Percentiles rank a stretch among this genome's conserved stretches.
phyloP scores from a whole-genome alignment of 192 early-diverging fungal species.

The Rhizoclosmatium sp. region DNA sequence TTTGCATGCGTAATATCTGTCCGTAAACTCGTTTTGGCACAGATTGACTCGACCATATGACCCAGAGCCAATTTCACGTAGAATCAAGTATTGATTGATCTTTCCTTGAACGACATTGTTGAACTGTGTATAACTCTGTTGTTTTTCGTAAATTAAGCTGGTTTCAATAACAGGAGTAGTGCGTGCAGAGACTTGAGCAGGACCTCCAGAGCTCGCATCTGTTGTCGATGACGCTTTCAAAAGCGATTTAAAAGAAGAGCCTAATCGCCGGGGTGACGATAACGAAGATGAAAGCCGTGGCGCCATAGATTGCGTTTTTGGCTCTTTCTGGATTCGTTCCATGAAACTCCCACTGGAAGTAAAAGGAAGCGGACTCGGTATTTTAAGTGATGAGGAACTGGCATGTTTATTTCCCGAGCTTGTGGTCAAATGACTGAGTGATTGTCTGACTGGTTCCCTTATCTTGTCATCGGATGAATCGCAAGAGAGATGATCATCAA shows the following conservation, averaged over 20 bases:
- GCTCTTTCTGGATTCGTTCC: no score
- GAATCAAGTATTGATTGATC: conserved; percentile 67
- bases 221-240: not conserved
- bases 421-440: no score
- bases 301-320: not conserved
- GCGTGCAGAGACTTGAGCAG: not conserved
- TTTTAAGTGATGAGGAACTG: no score
- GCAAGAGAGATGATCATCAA: no score
- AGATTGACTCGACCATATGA: conserved; percentile 60
- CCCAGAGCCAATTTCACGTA: conserved; percentile 63
- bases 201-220: not conserved
- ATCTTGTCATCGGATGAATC: no score
- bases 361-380: no score
- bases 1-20: conserved; percentile 66
- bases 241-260: not conserved
- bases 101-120: conserved; percentile 6
- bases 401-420: no score
- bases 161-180: conserved; percentile 12
- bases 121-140: not conserved
- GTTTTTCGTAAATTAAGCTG: conserved; percentile 26
- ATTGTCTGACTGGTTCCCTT: no score
- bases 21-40: conserved; percentile 47
- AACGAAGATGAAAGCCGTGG: not conserved
- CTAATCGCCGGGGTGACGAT: not conserved
- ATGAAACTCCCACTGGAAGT: no score